Base-by-base conservation (phyloP, 208 protist genomes). In the Naegleria fowleri region DNA sequence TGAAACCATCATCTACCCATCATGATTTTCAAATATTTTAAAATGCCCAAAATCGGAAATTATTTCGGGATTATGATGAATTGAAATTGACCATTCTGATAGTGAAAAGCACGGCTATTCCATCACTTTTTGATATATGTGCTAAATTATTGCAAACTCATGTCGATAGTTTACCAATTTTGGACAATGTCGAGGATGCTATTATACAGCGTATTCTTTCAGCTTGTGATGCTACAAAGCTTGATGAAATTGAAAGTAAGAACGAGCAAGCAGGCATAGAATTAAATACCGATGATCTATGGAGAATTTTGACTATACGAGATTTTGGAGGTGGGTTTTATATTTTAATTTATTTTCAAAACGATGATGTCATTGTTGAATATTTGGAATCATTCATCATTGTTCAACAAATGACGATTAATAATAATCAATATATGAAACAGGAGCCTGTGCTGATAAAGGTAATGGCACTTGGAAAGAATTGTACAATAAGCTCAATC, bases 41-140 rank as follows among this genome's bases (percentile, higher is more conserved):
- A 48, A 48, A 48, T 48, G n/a, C n/a, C 43, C 43, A 48, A 48
- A 48, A 48, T 48, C 43, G 43, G 43, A 48, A 48, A 48, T 48
- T 48, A 48, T 7, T 9, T 48, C 43, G 43, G 43, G 43, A n/a
- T 48, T 48, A 9, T 48, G 43, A 48, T 48, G 43, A 48, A 9
- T 9, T 48, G 43, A 48, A 48, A 1, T 48, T 48, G 43, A n/a
- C n/a, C n/a, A n/a, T n/a, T n/a, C n/a, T 67, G 4, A 67, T 3
- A 67, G 55, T 67, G 55, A 29, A 29, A n/a, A 79, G 29, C 25
- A 79, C 67, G 2, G 19, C 29, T 36, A 36, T 79, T 79, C 67
- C 67, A 36, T 79, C 67, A 79, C n/a, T 79, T 36, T 79, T 36
- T 36, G 67, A 79, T 79, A 79, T 79, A 25, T 79, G 67, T 79